phyloP scores from a whole-genome alignment of 2,329 filamentous ascomycete genomes.

The Exophiala xenobiotica region DNA sequence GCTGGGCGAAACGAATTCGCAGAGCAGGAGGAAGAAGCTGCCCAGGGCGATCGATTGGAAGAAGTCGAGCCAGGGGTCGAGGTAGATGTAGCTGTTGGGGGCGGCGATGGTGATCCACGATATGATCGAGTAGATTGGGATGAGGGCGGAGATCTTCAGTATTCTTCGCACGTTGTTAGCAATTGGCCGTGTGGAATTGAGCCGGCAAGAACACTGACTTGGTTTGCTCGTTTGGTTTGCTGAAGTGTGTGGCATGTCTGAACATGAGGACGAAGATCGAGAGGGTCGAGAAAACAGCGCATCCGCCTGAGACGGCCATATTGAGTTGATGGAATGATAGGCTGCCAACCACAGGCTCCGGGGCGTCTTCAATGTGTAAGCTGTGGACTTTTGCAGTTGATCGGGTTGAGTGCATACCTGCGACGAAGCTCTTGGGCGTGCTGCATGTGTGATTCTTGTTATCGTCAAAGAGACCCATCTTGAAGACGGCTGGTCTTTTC shows the following conservation, averaged over 20 bases:
- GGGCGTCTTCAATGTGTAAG: slow-evolving; percentile 5
- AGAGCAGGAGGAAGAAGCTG: slow-evolving; percentile 48
- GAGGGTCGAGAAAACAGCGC: slow-evolving; percentile 36
- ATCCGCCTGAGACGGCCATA: slow-evolving; percentile 39
- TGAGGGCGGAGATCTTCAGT: slow-evolving; percentile 44
- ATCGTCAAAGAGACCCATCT: slow-evolving; percentile 5
- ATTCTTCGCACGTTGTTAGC: slow-evolving; percentile 34
- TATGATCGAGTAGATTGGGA: slow-evolving; percentile 43
- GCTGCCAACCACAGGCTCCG: slow-evolving; percentile 22
- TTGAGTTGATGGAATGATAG: slow-evolving; percentile 38
- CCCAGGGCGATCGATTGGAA: slow-evolving; percentile 44
- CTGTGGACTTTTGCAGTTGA: not conserved
- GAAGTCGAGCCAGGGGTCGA: slow-evolving; percentile 41
- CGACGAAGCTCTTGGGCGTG: slow-evolving; percentile 4
- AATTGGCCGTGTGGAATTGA: slow-evolving; percentile 22
- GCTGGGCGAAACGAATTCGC: slow-evolving; percentile 43
- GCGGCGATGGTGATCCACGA: slow-evolving; percentile 43
- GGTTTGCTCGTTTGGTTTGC: slow-evolving; percentile 44
- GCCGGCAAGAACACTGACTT: slow-evolving; percentile 30
- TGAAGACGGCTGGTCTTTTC: not conserved
- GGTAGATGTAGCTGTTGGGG: slow-evolving; percentile 41
- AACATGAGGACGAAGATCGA: slow-evolving; percentile 35
- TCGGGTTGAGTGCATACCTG: not conserved
- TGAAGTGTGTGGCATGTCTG: slow-evolving; percentile 41
- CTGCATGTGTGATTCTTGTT: slow-evolving; percentile 1